phyloP scores from a whole-genome alignment of 2,329 filamentous ascomycete species.

The Sclerotinia borealis region DNA sequence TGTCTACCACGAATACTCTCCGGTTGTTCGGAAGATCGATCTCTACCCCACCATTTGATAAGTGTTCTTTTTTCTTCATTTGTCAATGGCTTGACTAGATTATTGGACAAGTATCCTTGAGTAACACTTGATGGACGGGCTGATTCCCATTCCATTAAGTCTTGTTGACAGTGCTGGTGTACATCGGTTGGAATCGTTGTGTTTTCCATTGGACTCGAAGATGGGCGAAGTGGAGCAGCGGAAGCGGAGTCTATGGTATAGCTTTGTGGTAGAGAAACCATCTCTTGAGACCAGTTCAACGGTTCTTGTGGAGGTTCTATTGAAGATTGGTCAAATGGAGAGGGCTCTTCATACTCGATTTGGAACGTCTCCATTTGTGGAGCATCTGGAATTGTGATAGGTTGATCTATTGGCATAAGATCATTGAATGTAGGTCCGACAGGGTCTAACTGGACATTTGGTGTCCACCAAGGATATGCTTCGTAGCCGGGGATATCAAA shows the following conservation, averaged over 20 bases:
- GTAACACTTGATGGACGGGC: constrained; percentile 4
- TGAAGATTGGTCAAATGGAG: neutral
- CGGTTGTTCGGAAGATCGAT: constrained; percentile 10
- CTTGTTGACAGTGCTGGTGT: neutral
- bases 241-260: neutral
- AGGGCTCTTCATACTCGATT: neutral
- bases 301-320: neutral
- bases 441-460: neutral
- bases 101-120: constrained; percentile 5
- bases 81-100: constrained; percentile 6
- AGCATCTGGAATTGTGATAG: neutral
- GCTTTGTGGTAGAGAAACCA: neutral
- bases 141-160: constrained; percentile 10
- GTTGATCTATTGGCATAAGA: neutral
- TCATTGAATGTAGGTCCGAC: neutral
- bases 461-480: constrained; percentile 1
- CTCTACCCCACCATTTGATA: constrained; percentile 12
- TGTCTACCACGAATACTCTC: constrained; percentile 9
- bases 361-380: neutral
- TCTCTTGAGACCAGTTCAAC: neutral
- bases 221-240: neutral
- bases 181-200: neutral
- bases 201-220: constrained; percentile 12
- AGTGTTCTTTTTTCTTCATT: constrained; percentile 9
- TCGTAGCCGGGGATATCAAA: constrained; percentile 4